A percentile compares a stretch with the other conserved stretches of the same genome.
These are phyloP conservation scores for Margaritispora aquatica DNA, from an alignment of 495 filamentous ascomycete genomes.

Conservation along the genomic window DNA sequence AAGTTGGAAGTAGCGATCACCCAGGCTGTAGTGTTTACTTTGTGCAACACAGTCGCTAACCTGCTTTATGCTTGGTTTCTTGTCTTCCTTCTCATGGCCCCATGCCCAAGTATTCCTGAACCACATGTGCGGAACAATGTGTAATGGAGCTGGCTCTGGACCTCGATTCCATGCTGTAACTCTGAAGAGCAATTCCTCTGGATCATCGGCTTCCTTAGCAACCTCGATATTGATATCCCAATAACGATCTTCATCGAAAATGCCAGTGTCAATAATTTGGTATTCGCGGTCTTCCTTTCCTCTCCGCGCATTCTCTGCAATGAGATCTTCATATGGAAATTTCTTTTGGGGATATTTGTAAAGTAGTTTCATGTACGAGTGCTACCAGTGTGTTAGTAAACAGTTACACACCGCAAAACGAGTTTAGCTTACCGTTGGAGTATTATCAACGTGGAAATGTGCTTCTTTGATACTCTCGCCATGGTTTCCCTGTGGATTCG, in stretches of 20 bases:
- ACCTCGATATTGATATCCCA: constrained; percentile 98
- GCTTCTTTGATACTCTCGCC: constrained; percentile 94
- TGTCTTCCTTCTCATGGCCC: constrained; percentile 64
- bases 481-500: constrained; percentile 94
- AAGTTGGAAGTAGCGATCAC: constrained; percentile 75
- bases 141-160: constrained; percentile 79
- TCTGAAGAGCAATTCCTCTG: constrained; percentile 87
- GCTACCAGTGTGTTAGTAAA: too few species aligned
- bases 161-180: constrained; percentile 95
- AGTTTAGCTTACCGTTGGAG: constrained; percentile 49
- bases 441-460: constrained; percentile 95
- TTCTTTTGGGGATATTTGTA: constrained; percentile 93
- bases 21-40: constrained; percentile 69
- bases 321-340: constrained; percentile 85
- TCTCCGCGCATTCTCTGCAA: constrained; percentile 75
- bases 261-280: constrained; percentile 84
- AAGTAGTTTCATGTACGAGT: constrained; percentile 98
- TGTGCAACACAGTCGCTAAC: constrained; percentile 59
- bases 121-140: constrained; percentile 94
- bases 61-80: constrained; percentile 69
- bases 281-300: constrained; percentile 75
- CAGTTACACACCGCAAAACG: not conserved
- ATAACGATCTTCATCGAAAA: constrained; percentile 87
- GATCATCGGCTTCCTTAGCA: constrained; percentile 83
- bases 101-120: constrained; percentile 96